A percentile compares a stretch with the other conserved stretches of the same genome.
phyloP scores from a whole-genome alignment of 2,329 filamentous ascomycete genomes.

The Xylariaceae sp. region DNA sequence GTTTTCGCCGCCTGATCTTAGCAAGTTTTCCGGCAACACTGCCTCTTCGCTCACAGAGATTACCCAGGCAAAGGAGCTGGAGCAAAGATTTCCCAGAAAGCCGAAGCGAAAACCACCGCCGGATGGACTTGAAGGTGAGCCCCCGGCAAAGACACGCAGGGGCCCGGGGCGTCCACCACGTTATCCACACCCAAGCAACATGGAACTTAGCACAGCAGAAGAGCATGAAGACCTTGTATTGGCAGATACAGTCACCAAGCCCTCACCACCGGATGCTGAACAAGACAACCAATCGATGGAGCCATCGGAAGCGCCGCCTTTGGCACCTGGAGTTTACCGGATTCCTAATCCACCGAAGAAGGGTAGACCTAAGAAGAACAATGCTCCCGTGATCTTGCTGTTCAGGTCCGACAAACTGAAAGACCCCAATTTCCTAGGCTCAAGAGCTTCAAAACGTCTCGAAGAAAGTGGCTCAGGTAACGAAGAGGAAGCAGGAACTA shows the following conservation, averaged over 20 bases:
- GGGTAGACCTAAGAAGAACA: conserved; percentile 26
- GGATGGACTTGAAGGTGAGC: conserved; percentile 9
- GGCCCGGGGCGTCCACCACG: conserved; percentile 5
- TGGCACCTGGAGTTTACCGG: conserved; percentile 26
- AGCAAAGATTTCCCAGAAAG: conserved; percentile 9
- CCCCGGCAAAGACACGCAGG: conserved; percentile 3
- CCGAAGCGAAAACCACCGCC: conserved; percentile 10
- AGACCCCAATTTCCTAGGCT: conserved; percentile 21
- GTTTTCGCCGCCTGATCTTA: conserved; percentile 22
- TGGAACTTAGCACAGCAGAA: not conserved
- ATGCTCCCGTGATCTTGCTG: conserved; percentile 28
- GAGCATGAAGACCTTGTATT: not conserved
- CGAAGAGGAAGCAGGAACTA: not conserved
- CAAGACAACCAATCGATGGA: conserved; percentile 1
- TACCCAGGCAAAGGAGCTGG: not conserved
- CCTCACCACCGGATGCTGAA: not conserved
- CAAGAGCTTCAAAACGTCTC: not conserved
- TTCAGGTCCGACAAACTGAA: conserved; percentile 28
- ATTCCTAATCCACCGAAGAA: conserved; percentile 23
- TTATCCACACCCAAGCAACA: not conserved
- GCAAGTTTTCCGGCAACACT: conserved; percentile 15
- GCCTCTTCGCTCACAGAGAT: conserved; percentile 20
- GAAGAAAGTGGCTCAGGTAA: not conserved
- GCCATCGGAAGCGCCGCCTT: conserved; percentile 5
- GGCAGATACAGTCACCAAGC: not conserved